These are phyloP conservation scores for Lithohypha guttulata DNA, from an alignment of 2,329 filamentous ascomycete genomes.

Conservation along the genomic window DNA sequence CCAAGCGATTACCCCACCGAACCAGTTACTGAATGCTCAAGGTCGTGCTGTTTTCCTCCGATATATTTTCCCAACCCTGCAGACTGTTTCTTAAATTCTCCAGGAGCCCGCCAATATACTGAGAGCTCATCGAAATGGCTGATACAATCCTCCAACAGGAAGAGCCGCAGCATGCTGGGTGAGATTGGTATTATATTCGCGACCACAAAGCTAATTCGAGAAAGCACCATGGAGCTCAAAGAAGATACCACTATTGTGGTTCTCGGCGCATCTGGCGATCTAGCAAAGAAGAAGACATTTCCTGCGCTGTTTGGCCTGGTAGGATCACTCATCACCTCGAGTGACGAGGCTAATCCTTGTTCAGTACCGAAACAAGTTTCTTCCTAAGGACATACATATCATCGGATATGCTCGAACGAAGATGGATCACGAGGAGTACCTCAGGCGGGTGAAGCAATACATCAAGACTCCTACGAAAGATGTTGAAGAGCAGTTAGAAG, in stretches of 20 bases:
- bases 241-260: conserved; percentile 96
- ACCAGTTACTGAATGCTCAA: too few relatives aligned
- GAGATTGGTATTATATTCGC: conserved; percentile 26
- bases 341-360: conserved; percentile 18
- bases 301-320: conserved; percentile 95
- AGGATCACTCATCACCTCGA: conserved; percentile 38
- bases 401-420: conserved; percentile 98
- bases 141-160: conserved; percentile 42
- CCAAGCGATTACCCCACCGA: too few relatives aligned
- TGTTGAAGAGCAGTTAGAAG: conserved; percentile 84
- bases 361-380: conserved; percentile 97
- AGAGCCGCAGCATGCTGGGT: conserved; percentile 42
- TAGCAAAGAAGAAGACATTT: conserved; percentile 99
- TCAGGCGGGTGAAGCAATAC: conserved; percentile 89
- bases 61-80: not conserved
- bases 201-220: not conserved
- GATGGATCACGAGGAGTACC: conserved; percentile 95
- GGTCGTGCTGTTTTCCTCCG: not conserved
- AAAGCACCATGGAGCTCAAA: conserved; percentile 85
- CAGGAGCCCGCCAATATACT: too few relatives aligned
- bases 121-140: conserved; percentile 32
- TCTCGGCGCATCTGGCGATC: conserved; percentile 89
- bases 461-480: conserved; percentile 99
- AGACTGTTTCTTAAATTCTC: not conserved
- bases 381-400: conserved; percentile 89